Base-by-base conservation (phyloP, 129 eudicot genomes). In the sunflower (Helianthus annuus) region DNA sequence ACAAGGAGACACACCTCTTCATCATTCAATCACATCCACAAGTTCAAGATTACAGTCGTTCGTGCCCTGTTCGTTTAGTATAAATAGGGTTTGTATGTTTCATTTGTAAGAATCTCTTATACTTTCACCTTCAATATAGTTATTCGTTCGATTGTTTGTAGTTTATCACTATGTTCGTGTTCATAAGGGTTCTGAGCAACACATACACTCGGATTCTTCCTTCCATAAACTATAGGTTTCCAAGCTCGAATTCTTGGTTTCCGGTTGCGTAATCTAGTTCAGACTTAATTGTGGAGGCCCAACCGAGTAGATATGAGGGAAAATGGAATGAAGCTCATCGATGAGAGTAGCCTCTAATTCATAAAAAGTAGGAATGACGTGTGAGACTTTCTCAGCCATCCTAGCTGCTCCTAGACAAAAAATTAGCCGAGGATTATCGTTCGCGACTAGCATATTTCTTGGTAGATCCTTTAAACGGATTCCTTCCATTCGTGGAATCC, bases 401-500 rank as follows among this genome's bases (percentile, higher is more conserved):
- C 3, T 6, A 36, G 68, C 49, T 4, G 48, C 7, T 5, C 15
- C 48, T 22, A 63, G 8, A 13, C 17, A 14, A 4, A 4, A 13
- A 13, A 14, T 6, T 4, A 63, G 22, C 10, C 6, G 8, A 14
- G 14, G 68, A 64, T 64, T 49, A 5, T 64, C 49, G 15, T 64
- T 64, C 6, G 48, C 39, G 48, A 48, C 24, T 15, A 36, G 7
- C 6, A 64, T 64, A n/a, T 1, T 3, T 1, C 16, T 27, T 1
- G 68, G 68, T 6, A 39, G 51, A 64, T 64, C 51, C 27, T 7
- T 38, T 7, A 64, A 38, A 39, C 68, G 68, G 4, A 8, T 38
- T n/a, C 27, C 27, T 63, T 63, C 68, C 68, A 63, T 38, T 63
- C 22, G 22, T 2, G 68, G 68, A 39, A 64, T 64, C 66, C 66